Evolutionary conservation across 495 filamentous ascomycete species (phyloP).

Genomic region (Tuber calosporum): DNA sequence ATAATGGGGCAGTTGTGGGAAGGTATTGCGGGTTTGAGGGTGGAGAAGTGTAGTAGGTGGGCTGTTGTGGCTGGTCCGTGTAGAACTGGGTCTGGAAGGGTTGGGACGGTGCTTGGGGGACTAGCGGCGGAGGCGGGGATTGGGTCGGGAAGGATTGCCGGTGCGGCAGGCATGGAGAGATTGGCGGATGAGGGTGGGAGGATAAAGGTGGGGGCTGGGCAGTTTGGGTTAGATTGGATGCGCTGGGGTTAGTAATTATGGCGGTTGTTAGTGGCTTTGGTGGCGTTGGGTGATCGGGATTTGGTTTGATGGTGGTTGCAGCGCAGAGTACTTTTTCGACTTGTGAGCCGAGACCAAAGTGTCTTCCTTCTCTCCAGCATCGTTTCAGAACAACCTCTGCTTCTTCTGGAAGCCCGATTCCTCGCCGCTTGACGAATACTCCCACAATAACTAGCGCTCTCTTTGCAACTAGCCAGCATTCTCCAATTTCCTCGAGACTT

Average conservation of each 20-base stretch:
- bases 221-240: not conserved
- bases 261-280: not conserved
- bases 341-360: slow-evolving; percentile 34
- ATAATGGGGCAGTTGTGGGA: not conserved
- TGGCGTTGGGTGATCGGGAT: not conserved
- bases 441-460: slow-evolving; percentile 78
- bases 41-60: not conserved
- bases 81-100: not conserved
- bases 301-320: not conserved
- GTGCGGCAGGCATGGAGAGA: not conserved
- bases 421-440: slow-evolving; percentile 80
- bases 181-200: not conserved
- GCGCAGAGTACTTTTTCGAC: slow-evolving; percentile 18
- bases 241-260: not conserved
- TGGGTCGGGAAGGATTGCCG: not conserved
- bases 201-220: not conserved
- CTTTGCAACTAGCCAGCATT: slow-evolving; percentile 85
- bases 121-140: slow-evolving; percentile 13
- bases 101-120: not conserved
- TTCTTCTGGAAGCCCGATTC: slow-evolving; percentile 76
- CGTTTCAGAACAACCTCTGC: slow-evolving; percentile 65
- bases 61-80: not conserved
- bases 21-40: not conserved
- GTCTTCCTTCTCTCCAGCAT: slow-evolving; percentile 24
- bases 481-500: slow-evolving; percentile 90